Base-by-base conservation (phyloP, 139 green algal genomes). In the Auxenochlorella pyrenoidosa region DNA sequence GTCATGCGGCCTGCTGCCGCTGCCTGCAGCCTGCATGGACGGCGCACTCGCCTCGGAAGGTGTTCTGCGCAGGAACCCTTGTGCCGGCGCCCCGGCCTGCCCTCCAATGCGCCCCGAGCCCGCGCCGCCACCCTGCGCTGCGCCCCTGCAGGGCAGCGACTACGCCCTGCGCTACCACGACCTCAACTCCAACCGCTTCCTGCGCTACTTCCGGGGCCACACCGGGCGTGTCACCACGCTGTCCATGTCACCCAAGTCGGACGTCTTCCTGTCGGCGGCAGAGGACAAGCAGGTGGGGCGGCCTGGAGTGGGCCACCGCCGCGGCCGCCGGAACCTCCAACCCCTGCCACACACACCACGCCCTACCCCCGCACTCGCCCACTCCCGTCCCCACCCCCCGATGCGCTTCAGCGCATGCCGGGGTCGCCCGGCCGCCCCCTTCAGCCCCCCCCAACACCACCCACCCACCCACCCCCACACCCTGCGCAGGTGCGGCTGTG, bases 191-290 rank as follows among this genome's bases (percentile, higher is more conserved):
- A 98, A 98, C 87, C 86, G 90, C 34, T 98, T 97, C 84, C 24
- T 97, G n/a, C 90, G 95, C 8, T 98, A 98, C 91, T 98, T 98
- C 90, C 81, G 83, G 21, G 96, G 96, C 19, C 97, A 98, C 91
- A 90, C 73, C 13, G 94, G 87, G 12, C 89, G 90, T 12, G 93
- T 99, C 6, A 97, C 94, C 66, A 93, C 92, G 0, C 79, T 99
- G 26, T 92, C 79, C 75, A 92, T 98, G 84, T 96, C 91, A 0
- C 95, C 97, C 41, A 97, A 95, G 75, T 96, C 89, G 24, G 97
- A 99, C 91, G 84, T 89, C 0, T 95, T 99, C 79, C 92, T 98
- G 66, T 97, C 92, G 21, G 93, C 94, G 18, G 87, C 91, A 58
- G 89, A 95, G 91, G 94, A 91, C 84, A 89, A 89, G 54, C 79